A percentile compares a stretch with the other conserved stretches of the same genome.
These are phyloP conservation scores for Solanum sejunctum DNA, from an alignment of 257 asterid genomes.

Conservation along the genomic window DNA sequence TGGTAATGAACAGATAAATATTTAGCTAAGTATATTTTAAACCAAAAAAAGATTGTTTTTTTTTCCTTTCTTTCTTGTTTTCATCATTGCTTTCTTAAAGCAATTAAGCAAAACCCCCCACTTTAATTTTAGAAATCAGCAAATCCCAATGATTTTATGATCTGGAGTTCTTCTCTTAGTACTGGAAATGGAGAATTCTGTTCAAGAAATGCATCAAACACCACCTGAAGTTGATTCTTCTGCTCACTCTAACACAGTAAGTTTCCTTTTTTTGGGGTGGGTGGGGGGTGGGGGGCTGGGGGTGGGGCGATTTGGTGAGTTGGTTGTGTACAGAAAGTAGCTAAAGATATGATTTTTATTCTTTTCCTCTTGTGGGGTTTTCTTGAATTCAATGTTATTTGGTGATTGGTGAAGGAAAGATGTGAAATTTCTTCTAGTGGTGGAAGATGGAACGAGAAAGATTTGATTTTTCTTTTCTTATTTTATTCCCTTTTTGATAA, in stretches of 20 bases:
- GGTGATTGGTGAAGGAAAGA: not conserved
- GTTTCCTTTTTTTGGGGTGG: not conserved
- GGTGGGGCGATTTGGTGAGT: not conserved
- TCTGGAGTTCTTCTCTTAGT: not conserved
- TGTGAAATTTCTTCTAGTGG: not conserved
- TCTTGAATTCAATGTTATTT: not conserved
- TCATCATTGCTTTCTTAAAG: conserved; percentile 5
- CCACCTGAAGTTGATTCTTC: not conserved
- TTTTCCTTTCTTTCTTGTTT: conserved; percentile 2
- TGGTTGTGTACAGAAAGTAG: not conserved
- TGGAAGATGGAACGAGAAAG: not conserved
- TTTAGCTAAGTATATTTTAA: not conserved
- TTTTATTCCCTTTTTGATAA: not conserved
- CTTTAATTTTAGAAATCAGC: not conserved
- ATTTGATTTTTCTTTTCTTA: not conserved
- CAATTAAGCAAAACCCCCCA: not conserved
- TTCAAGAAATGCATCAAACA: not conserved
- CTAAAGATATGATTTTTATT: not conserved
- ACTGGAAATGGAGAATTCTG: not conserved
- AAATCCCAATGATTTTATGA: not conserved
- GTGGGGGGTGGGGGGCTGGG: not conserved
- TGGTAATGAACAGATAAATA: not conserved
- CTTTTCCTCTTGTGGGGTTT: not conserved
- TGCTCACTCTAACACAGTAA: not conserved
- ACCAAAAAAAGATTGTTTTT: not conserved